Evolutionary conservation across 2,329 filamentous ascomycete genomes (phyloP).

Genomic region (Diaporthe eres): DNA sequence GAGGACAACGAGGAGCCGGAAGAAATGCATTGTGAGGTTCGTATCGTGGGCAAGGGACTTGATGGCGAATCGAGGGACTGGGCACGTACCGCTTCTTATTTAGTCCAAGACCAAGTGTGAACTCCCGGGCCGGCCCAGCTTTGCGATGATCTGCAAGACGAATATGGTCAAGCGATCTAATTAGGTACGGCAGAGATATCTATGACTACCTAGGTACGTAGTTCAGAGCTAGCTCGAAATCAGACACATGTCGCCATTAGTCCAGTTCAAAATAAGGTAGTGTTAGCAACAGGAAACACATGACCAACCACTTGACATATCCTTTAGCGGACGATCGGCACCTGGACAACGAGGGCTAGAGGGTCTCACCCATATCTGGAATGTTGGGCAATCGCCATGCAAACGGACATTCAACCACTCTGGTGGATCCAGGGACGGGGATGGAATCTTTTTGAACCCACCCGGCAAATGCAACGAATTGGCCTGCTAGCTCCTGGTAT

Average conservation of each 20-base stretch:
- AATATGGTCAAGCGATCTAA: neutral
- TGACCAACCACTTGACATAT: neutral
- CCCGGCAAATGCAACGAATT: neutral
- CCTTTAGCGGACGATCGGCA: neutral
- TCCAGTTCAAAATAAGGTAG: neutral
- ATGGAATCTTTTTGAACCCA: neutral
- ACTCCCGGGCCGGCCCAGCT: neutral
- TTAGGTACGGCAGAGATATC: neutral
- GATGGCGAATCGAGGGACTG: neutral
- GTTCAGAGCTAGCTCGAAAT: neutral
- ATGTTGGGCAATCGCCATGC: neutral
- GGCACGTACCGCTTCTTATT: slow-evolving; percentile 1
- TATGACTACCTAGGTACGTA: neutral
- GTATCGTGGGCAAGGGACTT: neutral
- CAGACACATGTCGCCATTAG: neutral
- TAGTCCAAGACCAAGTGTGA: neutral
- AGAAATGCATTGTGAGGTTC: neutral
- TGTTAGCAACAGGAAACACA: neutral
- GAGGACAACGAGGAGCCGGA: neutral
- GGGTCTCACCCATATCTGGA: neutral
- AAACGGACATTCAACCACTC: neutral
- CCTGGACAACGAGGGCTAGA: neutral
- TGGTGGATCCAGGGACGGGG: neutral
- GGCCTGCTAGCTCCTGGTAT: neutral
- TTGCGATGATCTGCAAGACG: slow-evolving; percentile 7